Percentiles rank a stretch among this genome's conserved stretches.
These are phyloP conservation scores for Ascochyta pisi DNA, from an alignment of 2,329 filamentous ascomycete species.

Conservation along the genomic window DNA sequence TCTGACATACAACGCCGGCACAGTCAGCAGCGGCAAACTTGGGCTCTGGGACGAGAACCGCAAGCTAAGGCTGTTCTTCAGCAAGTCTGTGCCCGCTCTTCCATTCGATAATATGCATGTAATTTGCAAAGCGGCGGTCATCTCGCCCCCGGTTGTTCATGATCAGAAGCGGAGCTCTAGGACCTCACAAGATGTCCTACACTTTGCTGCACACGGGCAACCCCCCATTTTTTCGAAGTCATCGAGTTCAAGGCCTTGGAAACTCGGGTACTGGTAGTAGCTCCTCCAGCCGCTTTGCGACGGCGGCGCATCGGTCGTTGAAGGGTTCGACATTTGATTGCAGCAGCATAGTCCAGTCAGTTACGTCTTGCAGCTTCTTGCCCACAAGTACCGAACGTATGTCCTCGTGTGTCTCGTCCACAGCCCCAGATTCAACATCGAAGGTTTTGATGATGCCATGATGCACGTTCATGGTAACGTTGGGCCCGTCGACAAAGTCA, in stretches of 20 bases:
- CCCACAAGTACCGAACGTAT: constrained; percentile 38
- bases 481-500: constrained; percentile 56
- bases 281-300: constrained; percentile 30
- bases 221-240: too few species aligned
- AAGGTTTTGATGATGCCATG: constrained; percentile 63
- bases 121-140: neutral
- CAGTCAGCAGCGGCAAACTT: neutral
- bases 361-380: constrained; percentile 59
- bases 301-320: constrained; percentile 16
- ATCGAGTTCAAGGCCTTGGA: neutral
- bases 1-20: neutral
- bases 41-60: neutral
- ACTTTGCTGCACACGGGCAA: too few species aligned
- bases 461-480: constrained; percentile 51
- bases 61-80: neutral
- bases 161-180: neutral
- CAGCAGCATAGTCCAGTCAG: constrained; percentile 47
- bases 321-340: constrained; percentile 22
- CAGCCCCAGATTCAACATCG: constrained; percentile 35
- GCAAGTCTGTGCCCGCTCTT: neutral
- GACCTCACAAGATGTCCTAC: neutral
- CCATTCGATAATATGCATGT: neutral
- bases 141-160: neutral
- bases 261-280: constrained; percentile 32
- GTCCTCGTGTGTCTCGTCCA: constrained; percentile 19